Evolutionary conservation across 768 basidiomycete genomes (phyloP).

Genomic region (Lactarius hengduanensis): DNA sequence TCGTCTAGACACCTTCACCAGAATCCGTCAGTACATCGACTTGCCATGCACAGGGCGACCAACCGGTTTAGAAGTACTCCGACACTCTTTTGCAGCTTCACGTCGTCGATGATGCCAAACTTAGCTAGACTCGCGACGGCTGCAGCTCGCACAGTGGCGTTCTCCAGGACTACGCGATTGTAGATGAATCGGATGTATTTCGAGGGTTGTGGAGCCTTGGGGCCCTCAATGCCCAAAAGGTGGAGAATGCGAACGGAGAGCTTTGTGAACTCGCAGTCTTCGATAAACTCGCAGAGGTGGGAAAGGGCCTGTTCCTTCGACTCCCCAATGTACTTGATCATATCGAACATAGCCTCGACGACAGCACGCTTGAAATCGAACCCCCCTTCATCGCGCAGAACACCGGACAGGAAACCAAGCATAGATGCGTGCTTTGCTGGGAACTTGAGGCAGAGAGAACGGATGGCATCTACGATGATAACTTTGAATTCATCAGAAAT

Average conservation of each 20-base stretch:
- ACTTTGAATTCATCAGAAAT: conserved; percentile 99
- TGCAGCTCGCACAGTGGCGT: conserved; percentile 95
- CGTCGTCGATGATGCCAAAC: conserved; percentile 87
- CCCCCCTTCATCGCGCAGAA: conserved; percentile 96
- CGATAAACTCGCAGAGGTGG: conserved; percentile 98
- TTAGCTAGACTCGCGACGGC: conserved; percentile 94
- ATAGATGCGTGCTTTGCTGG: conserved; percentile 95
- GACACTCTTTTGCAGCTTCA: conserved; percentile 78
- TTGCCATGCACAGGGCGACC: conserved; percentile 29
- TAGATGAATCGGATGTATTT: conserved; percentile 99
- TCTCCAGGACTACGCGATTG: conserved; percentile 98
- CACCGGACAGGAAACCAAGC: conserved; percentile 95
- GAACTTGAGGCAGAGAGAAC: conserved; percentile 98
- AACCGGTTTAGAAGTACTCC: conserved; percentile 83
- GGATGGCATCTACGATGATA: conserved; percentile 98
- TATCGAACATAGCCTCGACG: conserved; percentile 99
- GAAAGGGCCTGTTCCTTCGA: conserved; percentile 97
- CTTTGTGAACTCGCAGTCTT: conserved; percentile 99
- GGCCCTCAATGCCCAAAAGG: conserved; percentile 92
- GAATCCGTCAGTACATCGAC: conserved; percentile 14
- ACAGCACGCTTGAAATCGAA: conserved; percentile 99
- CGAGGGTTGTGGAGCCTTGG: conserved; percentile 92
- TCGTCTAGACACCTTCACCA: conserved; percentile 85
- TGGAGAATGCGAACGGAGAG: conserved; percentile 96
- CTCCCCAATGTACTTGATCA: conserved; percentile 97